These are phyloP conservation scores for Triticum dicoccoides DNA, from an alignment of 176 grass and related monocot species.

Conservation along the genomic window DNA sequence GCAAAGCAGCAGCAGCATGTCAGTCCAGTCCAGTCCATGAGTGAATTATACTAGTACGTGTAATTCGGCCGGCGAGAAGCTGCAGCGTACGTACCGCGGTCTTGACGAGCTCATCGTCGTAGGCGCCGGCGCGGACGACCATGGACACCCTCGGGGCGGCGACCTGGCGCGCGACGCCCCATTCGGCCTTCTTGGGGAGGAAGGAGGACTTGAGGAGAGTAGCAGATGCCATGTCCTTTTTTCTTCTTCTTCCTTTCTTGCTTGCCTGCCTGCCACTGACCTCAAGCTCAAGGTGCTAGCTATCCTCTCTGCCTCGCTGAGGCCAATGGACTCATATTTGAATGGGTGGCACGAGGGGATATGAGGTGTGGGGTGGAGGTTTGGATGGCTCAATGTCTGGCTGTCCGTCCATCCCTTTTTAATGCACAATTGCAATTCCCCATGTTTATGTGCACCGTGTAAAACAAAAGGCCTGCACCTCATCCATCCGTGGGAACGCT, in stretches of 20 bases:
- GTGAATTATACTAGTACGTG: neutral
- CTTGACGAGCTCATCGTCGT: slow-evolving; percentile 91
- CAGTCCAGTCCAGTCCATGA: neutral
- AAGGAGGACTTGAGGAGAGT: slow-evolving; percentile 89
- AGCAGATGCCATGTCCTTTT: slow-evolving; percentile 58
- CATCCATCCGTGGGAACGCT: slow-evolving; percentile 23
- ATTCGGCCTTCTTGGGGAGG: slow-evolving; percentile 80
- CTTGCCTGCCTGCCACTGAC: neutral
- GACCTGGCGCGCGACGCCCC: slow-evolving; percentile 33
- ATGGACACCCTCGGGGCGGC: slow-evolving; percentile 46
- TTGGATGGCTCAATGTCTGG: slow-evolving; percentile 36
- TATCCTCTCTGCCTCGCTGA: neutral
- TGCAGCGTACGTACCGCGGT: slow-evolving; percentile 49
- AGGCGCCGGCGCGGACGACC: slow-evolving; percentile 71
- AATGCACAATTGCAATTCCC: neutral
- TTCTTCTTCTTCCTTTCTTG: neutral
- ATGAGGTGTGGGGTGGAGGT: slow-evolving; percentile 81
- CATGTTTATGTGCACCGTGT: slow-evolving; percentile 6
- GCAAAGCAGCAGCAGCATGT: no score
- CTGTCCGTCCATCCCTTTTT: slow-evolving; percentile 8
- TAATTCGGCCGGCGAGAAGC: neutral
- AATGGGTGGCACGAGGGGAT: slow-evolving; percentile 42
- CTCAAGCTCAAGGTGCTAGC: neutral
- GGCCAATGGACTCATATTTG: slow-evolving; percentile 5
- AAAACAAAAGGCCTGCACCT: neutral